These are phyloP conservation scores for Hippophae rhamnoides DNA, from an alignment of 306 rosid species.

Conservation along the genomic window DNA sequence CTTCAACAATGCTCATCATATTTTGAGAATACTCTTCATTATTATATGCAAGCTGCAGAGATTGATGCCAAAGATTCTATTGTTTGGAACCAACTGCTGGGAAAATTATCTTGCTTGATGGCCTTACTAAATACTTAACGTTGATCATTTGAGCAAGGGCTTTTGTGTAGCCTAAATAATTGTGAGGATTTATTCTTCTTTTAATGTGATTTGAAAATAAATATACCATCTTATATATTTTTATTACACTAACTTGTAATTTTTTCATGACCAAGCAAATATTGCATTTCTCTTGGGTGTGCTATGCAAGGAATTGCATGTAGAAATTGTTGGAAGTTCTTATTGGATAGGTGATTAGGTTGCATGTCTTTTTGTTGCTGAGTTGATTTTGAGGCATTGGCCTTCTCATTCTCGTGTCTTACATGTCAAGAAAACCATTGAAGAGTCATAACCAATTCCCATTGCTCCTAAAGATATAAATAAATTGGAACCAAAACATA, in stretches of 20 bases:
- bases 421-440: constrained; percentile 69
- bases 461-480: constrained; percentile 94
- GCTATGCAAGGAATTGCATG: constrained; percentile 91
- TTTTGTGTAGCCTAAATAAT: constrained; percentile 88
- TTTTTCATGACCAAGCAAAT: constrained; percentile 17
- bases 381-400: constrained; percentile 94
- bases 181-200: constrained; percentile 42
- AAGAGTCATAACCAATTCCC: constrained; percentile 66
- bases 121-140: constrained; percentile 78
- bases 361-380: constrained; percentile 84
- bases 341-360: constrained; percentile 96
- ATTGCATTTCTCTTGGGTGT: constrained; percentile 7
- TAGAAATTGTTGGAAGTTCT: constrained; percentile 97
- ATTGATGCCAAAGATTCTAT: constrained; percentile 91
- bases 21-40: constrained; percentile 67
- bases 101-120: constrained; percentile 89
- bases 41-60: constrained; percentile 98
- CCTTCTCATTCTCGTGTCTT: constrained; percentile 93
- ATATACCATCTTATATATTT: neutral
- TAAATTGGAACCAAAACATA: constrained; percentile 85
- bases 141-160: constrained; percentile 99
- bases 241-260: neutral
- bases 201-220: constrained; percentile 2
- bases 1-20: constrained; percentile 78
- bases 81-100: constrained; percentile 93